Base-by-base conservation (phyloP, 192 early-diverging fungal species). In the Funneliformis mosseae region DNA sequence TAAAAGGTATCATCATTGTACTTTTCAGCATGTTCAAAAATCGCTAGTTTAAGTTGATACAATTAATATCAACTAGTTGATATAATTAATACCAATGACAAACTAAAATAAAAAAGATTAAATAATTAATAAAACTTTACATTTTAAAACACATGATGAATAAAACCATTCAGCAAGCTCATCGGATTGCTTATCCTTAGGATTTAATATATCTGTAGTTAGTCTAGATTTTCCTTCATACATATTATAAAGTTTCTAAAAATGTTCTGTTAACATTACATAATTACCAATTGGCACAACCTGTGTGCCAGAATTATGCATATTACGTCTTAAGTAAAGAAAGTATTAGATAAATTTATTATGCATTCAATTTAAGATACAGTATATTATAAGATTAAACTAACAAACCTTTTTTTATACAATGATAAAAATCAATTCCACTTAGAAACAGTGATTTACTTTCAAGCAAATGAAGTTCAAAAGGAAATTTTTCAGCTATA, bases 351-450 rank as follows among this genome's bases (percentile, higher is more conserved):
- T 48, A 48, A 48, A 48, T 48, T 12, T 48, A 48, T 48, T 48
- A 12, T 48, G 3, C 14, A 1, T 12, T 48, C 3, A 48, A 0
- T 12, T 3, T 48, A 12, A 4, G 8, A n/a, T 8, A n/a, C 27
- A 64, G 3, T 33, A 11, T n/a, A 64, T n/a, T n/a, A n/a, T n/a
- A n/a, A n/a, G n/a, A n/a, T 27, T 25, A 64, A 25, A 48, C 46
- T 48, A 10, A n/a, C 62, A 25, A 63, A 63, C 61, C 61, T 63
- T 63, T 63, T 63, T 63, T 63, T 21, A 63, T 63, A 63, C 61
- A 63, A 63, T 63, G 0, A 25, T 25, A 63, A 63, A 63, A 25
- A 63, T 63, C n/a, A n/a, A n/a, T n/a, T n/a, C n/a, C n/a, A 21
- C 23, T 63, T 63, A 25, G 10, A n/a, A n/a, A 25, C 5, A 5